A percentile compares a stretch with the other conserved stretches of the same genome.
phyloP scores from a whole-genome alignment of 2,329 filamentous ascomycete species.

The Fusarium robinianum region DNA sequence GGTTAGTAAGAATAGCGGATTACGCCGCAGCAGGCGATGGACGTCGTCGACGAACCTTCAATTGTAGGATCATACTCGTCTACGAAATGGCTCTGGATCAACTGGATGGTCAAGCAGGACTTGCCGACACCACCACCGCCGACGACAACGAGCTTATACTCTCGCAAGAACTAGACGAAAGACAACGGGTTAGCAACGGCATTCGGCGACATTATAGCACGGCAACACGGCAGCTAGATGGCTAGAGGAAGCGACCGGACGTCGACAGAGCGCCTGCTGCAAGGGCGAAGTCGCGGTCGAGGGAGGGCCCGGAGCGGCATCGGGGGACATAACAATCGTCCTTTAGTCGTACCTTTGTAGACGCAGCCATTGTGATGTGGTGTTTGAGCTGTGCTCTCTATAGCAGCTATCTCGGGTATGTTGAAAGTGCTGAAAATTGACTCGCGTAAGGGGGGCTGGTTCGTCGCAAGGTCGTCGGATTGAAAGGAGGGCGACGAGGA shows the following conservation, averaged over 20 bases:
- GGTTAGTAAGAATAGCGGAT: slow-evolving; percentile 25
- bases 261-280: neutral
- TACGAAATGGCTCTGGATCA: slow-evolving; percentile 95
- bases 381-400: slow-evolving; percentile 27
- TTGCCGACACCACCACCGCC: slow-evolving; percentile 98
- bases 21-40: slow-evolving; percentile 3
- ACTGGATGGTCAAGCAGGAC: slow-evolving; percentile 97
- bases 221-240: neutral
- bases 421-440: slow-evolving; percentile 23
- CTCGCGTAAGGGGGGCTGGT: slow-evolving; percentile 23
- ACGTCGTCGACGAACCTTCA: slow-evolving; percentile 71
- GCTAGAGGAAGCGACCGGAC: neutral
- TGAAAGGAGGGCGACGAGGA: slow-evolving; percentile 20
- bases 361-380: slow-evolving; percentile 41
- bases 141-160: slow-evolving; percentile 96
- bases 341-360: slow-evolving; percentile 42
- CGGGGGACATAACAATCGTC: too few species aligned
- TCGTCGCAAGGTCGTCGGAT: slow-evolving; percentile 23
- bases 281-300: neutral
- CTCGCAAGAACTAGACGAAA: slow-evolving; percentile 71
- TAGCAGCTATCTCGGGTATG: slow-evolving; percentile 21
- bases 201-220: slow-evolving; percentile 3
- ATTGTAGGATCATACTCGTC: slow-evolving; percentile 99
- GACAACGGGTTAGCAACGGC: slow-evolving; percentile 22
- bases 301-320: neutral